Evolutionary conservation across 1,284 basidiomycete genomes (phyloP).

Genomic region (Malassezia dermatis): DNA sequence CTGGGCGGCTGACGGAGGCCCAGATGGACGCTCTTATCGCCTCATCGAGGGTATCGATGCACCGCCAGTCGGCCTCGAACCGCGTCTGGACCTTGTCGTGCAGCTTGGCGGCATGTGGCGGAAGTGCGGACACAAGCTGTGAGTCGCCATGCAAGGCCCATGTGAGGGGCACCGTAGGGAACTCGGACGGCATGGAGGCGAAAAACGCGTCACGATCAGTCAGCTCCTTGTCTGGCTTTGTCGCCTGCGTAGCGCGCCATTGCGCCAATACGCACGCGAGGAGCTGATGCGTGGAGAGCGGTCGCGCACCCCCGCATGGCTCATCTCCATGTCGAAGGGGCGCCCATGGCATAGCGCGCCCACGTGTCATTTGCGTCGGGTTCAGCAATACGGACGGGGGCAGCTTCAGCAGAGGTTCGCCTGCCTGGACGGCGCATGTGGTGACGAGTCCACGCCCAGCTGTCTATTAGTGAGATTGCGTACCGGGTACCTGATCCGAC

Average conservation of each 20-base stretch:
- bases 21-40: conserved; percentile 8
- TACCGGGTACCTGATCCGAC: conserved; percentile 11
- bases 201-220: conserved; percentile 17
- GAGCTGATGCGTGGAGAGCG: conserved; percentile 10
- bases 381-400: conserved; percentile 2
- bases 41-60: conserved; percentile 5
- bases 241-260: not conserved
- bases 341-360: not conserved
- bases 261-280: conserved; percentile 3
- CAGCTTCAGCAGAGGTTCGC: conserved; percentile 1
- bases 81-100: conserved; percentile 17
- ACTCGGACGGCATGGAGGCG: conserved; percentile 21
- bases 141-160: conserved; percentile 16
- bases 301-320: not conserved
- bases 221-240: not conserved
- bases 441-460: conserved; percentile 14
- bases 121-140: conserved; percentile 19
- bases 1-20: not conserved
- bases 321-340: not conserved
- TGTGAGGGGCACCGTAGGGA: conserved; percentile 24
- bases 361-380: not conserved
- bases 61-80: conserved; percentile 25
- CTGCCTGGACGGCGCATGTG: not conserved
- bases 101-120: conserved; percentile 13
- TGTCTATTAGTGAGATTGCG: not conserved